phyloP scores from a whole-genome alignment of 1,139 yeast genomes.

The Yamadazyma sp. region DNA sequence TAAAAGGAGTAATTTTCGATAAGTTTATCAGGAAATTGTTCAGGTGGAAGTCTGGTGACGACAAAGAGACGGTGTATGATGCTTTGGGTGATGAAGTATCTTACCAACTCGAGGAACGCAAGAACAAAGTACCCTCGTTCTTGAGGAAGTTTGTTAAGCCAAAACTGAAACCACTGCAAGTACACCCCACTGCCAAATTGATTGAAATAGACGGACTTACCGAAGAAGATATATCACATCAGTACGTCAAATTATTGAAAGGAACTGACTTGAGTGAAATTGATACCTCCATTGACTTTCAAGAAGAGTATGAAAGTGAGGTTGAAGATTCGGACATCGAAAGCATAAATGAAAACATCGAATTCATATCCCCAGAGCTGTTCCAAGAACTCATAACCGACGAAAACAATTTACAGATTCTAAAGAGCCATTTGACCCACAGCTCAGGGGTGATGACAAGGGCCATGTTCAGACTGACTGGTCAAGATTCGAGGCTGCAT shows the following conservation, averaged over 20 bases:
- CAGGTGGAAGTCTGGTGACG: not conserved
- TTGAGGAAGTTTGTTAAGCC: slow-evolving; percentile 23
- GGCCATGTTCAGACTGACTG: slow-evolving; percentile 30
- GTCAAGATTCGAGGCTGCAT: slow-evolving; percentile 12
- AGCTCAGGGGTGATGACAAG: slow-evolving; percentile 38
- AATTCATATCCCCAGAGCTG: slow-evolving; percentile 31
- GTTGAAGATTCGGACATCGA: slow-evolving; percentile 15
- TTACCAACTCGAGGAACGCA: slow-evolving; percentile 23
- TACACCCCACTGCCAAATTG: slow-evolving; percentile 7
- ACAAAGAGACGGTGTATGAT: slow-evolving; percentile 6
- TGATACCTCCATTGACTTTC: slow-evolving; percentile 49
- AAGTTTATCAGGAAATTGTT: slow-evolving; percentile 8
- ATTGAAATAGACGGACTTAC: slow-evolving; percentile 23
- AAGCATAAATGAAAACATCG: slow-evolving; percentile 24
- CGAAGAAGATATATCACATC: slow-evolving; percentile 21
- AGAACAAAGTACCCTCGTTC: slow-evolving; percentile 25
- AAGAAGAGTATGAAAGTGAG: slow-evolving; percentile 11
- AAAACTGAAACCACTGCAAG: slow-evolving; percentile 7
- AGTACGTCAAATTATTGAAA: slow-evolving; percentile 26
- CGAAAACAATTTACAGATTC: slow-evolving; percentile 21
- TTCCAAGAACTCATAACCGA: slow-evolving; percentile 30
- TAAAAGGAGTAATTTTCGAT: slow-evolving; percentile 21
- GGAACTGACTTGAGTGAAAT: slow-evolving; percentile 39
- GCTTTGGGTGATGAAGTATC: slow-evolving; percentile 17
- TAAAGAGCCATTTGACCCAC: slow-evolving; percentile 36